These are phyloP conservation scores for Pecoramyces ruminantium DNA, from an alignment of 192 early-diverging fungal species.

Conservation along the genomic window DNA sequence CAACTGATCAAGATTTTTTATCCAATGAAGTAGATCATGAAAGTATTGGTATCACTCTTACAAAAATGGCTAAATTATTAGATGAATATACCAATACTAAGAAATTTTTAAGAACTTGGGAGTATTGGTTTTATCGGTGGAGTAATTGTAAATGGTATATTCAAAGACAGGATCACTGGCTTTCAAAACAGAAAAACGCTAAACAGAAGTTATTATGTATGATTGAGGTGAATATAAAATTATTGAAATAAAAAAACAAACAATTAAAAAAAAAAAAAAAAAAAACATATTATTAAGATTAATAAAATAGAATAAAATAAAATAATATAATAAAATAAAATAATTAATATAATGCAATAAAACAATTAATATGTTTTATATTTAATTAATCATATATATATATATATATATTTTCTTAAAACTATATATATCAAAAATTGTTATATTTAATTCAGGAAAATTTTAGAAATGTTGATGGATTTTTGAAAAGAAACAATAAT, in stretches of 20 bases:
- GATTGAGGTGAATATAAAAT: not conserved
- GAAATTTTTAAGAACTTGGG: not conserved
- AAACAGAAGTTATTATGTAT: not conserved
- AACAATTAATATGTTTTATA: too few species aligned
- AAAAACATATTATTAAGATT: too few species aligned
- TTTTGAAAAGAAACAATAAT: not conserved
- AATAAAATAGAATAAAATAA: too few species aligned
- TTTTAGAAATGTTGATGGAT: not conserved
- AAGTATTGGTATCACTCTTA: not conserved
- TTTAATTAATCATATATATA: too few species aligned
- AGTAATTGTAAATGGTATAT: not conserved
- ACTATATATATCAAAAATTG: too few species aligned
- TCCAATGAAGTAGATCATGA: not conserved
- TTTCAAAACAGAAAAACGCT: not conserved
- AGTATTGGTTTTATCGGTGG: not conserved
- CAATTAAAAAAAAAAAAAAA: too few species aligned
- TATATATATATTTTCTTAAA: too few species aligned
- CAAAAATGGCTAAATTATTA: not conserved
- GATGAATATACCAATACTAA: not conserved
- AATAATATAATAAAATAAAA: too few species aligned
- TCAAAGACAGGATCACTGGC: not conserved
- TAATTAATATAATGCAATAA: too few species aligned
- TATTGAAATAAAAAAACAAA: too few species aligned
- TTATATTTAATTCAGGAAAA: too few species aligned
- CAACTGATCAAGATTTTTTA: too few species aligned